Evolutionary conservation across 139 green algal genomes (phyloP), one percentile per base, ranked within the genome.

Genomic region (Closterium sp.): DNA sequence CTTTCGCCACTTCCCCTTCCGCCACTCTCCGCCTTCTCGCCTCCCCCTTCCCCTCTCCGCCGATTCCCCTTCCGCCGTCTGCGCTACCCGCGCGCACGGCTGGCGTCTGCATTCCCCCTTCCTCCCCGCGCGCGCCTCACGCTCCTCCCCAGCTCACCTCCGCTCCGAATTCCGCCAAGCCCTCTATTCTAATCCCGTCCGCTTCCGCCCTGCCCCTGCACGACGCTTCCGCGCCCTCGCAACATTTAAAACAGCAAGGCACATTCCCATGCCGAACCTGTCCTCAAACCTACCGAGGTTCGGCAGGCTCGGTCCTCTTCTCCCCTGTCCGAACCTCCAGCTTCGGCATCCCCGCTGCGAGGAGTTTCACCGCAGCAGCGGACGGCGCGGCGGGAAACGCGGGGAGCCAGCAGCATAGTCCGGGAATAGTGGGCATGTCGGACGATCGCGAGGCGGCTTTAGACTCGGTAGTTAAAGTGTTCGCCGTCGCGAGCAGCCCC

Each of bases 401-500:
- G 62, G 62, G 62, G 62, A 79, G 17, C 62, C n/a, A n/a, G n/a
- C n/a, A n/a, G n/a, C n/a, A n/a, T n/a, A n/a, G n/a, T n/a, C 62
- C 17, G 62, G 62, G 62, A 79, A 27, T 79, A 79, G 62, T 79
- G 13, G 62, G 62, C 62, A 24, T 22, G 17, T 5, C 62, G 62
- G 62, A 79, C 62, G 62, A 79, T 79, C 62, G 62, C 85, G 85
- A 87, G 9, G 85, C 22, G 85, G 28, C 28, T 13, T 24, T 97
- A 29, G 96, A 97, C 92, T 95, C 95, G 11, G 96, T 98, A 86
- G 96, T 97, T 88, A 97, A 98, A 90, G 93, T 98, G 22, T 97
- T 96, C 91, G 96, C 94, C 1, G 95, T 97, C 9, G 94, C 95
- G 90, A 91, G 30, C 62, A 73, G 45, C 28, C 95, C 96, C 28